A percentile compares a stretch with the other conserved stretches of the same genome.
These are phyloP conservation scores for Aegilops tauschii DNA, from an alignment of 176 grass and related monocot genomes.

Conservation along the genomic window DNA sequence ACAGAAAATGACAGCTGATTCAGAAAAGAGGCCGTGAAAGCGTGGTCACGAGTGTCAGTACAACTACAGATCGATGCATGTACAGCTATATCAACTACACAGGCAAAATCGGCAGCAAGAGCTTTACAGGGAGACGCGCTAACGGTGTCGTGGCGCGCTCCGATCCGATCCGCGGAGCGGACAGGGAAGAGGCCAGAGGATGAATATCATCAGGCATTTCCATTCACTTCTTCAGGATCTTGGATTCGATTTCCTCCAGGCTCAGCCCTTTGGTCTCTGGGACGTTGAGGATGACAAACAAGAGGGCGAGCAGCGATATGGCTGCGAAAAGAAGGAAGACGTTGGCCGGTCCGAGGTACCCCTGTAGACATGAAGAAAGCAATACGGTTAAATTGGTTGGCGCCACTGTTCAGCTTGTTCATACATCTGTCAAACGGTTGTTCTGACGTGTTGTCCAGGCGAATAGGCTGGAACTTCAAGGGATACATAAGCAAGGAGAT, in stretches of 20 bases:
- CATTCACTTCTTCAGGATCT: constrained; percentile 76
- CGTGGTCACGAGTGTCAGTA: not conserved
- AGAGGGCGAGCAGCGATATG: constrained; percentile 74
- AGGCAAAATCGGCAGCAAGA: not conserved
- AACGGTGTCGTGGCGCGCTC: not conserved
- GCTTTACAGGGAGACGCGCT: constrained; percentile 19
- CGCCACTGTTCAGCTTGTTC: not conserved
- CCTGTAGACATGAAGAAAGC: constrained; percentile 37
- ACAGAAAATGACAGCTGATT: not conserved
- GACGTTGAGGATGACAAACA: constrained; percentile 73
- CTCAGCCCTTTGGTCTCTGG: constrained; percentile 95
- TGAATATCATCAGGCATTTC: not conserved
- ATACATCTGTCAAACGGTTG: not conserved
- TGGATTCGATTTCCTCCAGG: constrained; percentile 95
- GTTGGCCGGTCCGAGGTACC: constrained; percentile 74
- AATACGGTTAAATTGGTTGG: not conserved
- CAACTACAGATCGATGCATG: constrained; percentile 13
- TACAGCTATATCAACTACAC: not conserved
- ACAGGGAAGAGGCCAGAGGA: not conserved
- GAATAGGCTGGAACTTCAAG: not conserved
- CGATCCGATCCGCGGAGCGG: not conserved
- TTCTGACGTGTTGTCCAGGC: not conserved
- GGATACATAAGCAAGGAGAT: not conserved
- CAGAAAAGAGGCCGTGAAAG: not conserved
- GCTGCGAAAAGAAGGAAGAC: constrained; percentile 83